Evolutionary conservation across 345 rosid genomes (phyloP).

Genomic region (Angophora floribunda): DNA sequence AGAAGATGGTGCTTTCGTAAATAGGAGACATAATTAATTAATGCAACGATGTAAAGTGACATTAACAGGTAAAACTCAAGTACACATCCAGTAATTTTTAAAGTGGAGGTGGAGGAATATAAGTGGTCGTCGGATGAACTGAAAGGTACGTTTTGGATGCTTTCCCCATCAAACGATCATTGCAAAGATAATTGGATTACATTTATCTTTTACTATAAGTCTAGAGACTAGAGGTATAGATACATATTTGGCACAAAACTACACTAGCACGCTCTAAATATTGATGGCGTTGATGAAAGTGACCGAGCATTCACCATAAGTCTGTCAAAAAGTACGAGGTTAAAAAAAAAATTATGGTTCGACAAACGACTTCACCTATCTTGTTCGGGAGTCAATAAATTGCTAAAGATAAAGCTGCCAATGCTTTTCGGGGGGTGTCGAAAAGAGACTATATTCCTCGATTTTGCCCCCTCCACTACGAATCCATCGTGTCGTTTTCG

Average conservation of each 20-base stretch:
- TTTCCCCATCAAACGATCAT: neutral
- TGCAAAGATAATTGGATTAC: neutral
- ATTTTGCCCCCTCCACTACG: neutral
- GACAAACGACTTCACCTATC: neutral
- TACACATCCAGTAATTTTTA: neutral
- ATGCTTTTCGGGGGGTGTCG: neutral
- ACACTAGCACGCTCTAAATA: neutral
- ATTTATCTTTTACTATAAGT: neutral
- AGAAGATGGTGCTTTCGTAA: neutral
- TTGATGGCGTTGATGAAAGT: neutral
- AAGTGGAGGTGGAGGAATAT: too few relatives aligned
- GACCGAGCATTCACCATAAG: neutral
- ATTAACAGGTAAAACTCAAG: neutral
- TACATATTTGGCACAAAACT: neutral
- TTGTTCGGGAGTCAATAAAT: neutral
- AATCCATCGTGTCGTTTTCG: neutral
- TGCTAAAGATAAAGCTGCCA: neutral
- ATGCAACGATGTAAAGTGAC: neutral
- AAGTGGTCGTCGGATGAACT: neutral
- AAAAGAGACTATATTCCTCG: neutral
- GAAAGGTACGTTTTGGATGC: neutral
- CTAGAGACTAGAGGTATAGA: neutral
- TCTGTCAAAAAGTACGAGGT: neutral
- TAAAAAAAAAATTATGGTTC: neutral
- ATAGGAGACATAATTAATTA: neutral